Base-by-base conservation (phyloP, 2,329 filamentous ascomycete genomes). In the Xylariaceae sp. region DNA sequence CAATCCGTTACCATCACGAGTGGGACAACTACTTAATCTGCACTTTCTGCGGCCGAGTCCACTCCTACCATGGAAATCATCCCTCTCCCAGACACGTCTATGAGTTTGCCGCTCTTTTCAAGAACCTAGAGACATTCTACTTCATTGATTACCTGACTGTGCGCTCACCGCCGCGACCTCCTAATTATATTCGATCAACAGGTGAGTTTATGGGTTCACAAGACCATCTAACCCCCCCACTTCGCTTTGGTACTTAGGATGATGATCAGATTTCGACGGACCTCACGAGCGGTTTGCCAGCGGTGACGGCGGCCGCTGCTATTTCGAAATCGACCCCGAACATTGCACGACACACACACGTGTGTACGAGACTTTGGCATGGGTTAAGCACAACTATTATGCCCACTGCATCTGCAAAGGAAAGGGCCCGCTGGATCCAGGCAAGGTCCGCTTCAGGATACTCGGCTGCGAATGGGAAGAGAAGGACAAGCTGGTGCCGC, bases 91-190 rank as follows among this genome's bases (percentile, higher is more conserved):
- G 68, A 4, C 77, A 80, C 55, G 67, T 78, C 1, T 79, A 77
- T 63, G 75, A 78, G 53, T 77, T 80, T 37, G 68, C 78, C 5
- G 72, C 75, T 2, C 68, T 76, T 8, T 73, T 76, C 61, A 66
- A 76, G 11, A 76, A 74, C 11, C 68, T 80, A 4, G 73, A 78
- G 58, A 69, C 73, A 1, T 77, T 80, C 49, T 79, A 76, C 60
- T 75, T 80, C 51, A 67, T 80, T 18, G 77, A 80, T 62, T 78
- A 76, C 55, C 68, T 77, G 4, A 73, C 77, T 2, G 61, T 76
- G 8, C 72, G 72, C 35, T 59, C 56, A 48, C 34, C 59, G 5
- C 73, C 71, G 52, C 34, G 55, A n/a, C 47, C 42, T 39, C 23
- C 45, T 53, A 11, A 35, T 52, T 17, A 45, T 11, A 8, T n/a